Evolutionary conservation across 768 basidiomycete species (phyloP).

Genomic region (Rhodocollybia butyracea): DNA sequence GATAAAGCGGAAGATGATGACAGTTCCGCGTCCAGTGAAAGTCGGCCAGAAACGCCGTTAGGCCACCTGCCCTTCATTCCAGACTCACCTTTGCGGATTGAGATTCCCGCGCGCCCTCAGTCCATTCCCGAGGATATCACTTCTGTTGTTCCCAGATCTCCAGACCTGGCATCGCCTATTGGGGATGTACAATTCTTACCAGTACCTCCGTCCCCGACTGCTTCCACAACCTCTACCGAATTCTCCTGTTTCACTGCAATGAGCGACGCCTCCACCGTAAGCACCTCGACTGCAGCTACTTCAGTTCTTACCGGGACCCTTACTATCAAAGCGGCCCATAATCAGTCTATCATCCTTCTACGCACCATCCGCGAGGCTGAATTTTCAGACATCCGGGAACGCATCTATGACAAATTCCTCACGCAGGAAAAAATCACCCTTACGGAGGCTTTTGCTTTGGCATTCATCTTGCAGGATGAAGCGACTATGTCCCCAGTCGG

Average conservation of each 20-base stretch:
- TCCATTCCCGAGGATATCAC: not conserved
- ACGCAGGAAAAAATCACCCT: constrained; percentile 56
- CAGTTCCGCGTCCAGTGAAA: not conserved
- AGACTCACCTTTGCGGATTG: not conserved
- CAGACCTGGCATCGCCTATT: not conserved
- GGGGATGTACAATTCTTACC: constrained; percentile 1
- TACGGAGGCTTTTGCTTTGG: constrained; percentile 52
- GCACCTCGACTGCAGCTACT: constrained; percentile 17
- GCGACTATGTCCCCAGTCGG: constrained; percentile 8
- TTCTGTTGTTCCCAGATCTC: not conserved
- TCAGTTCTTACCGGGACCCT: constrained; percentile 7
- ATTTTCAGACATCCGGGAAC: constrained; percentile 52
- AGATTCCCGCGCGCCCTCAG: not conserved
- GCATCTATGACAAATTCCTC: constrained; percentile 66
- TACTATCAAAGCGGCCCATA: constrained; percentile 60
- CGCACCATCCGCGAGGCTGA: constrained; percentile 45
- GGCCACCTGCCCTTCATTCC: not conserved
- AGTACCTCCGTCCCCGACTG: constrained; percentile 11
- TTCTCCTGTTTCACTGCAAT: constrained; percentile 24
- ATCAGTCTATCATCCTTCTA: constrained; percentile 60
- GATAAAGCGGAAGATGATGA: not conserved
- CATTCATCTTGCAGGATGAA: constrained; percentile 40
- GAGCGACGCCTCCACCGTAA: constrained; percentile 11
- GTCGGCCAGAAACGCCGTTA: constrained; percentile 1
- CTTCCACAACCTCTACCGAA: constrained; percentile 24